Evolutionary conservation across 1,139 yeast genomes (phyloP).

Genomic region (Geotrichum europaeum): DNA sequence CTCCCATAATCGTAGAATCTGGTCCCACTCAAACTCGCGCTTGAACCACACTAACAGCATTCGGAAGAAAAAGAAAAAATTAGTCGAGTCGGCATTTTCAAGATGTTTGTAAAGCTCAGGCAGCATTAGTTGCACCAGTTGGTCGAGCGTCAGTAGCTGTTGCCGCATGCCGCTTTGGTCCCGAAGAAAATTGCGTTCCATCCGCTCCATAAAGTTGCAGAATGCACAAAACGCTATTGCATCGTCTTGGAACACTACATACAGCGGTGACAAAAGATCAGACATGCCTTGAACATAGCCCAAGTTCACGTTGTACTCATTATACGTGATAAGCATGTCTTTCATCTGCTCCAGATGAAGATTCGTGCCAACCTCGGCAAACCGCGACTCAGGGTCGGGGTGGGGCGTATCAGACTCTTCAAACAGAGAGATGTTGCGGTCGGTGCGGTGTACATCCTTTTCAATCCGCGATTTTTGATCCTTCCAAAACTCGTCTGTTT

Average conservation of each 20-base stretch:
- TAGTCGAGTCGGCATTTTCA: slow-evolving; percentile 80
- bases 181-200: slow-evolving; percentile 89
- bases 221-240: slow-evolving; percentile 84
- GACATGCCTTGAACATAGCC: slow-evolving; percentile 99
- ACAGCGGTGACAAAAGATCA: slow-evolving; percentile 82
- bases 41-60: slow-evolving; percentile 95
- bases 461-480: slow-evolving; percentile 87
- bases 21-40: slow-evolving; percentile 80
- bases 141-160: slow-evolving; percentile 78
- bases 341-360: slow-evolving; percentile 67
- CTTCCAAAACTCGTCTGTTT: slow-evolving; percentile 67
- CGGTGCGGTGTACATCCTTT: slow-evolving; percentile 90
- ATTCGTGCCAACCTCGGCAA: slow-evolving; percentile 49
- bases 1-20: slow-evolving; percentile 82
- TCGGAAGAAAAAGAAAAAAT: slow-evolving; percentile 87
- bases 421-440: slow-evolving; percentile 65
- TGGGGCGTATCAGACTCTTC: slow-evolving; percentile 47
- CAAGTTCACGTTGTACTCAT: slow-evolving; percentile 71
- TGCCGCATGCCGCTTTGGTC: slow-evolving; percentile 91
- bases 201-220: slow-evolving; percentile 79
- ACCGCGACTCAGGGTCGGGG: slow-evolving; percentile 48
- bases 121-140: slow-evolving; percentile 78
- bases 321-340: slow-evolving; percentile 78
- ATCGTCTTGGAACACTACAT: slow-evolving; percentile 73
- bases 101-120: slow-evolving; percentile 80